A percentile compares a stretch with the other conserved stretches of the same genome.
phyloP scores from a whole-genome alignment of 768 basidiomycete genomes.

The Psilocybe azurescens region DNA sequence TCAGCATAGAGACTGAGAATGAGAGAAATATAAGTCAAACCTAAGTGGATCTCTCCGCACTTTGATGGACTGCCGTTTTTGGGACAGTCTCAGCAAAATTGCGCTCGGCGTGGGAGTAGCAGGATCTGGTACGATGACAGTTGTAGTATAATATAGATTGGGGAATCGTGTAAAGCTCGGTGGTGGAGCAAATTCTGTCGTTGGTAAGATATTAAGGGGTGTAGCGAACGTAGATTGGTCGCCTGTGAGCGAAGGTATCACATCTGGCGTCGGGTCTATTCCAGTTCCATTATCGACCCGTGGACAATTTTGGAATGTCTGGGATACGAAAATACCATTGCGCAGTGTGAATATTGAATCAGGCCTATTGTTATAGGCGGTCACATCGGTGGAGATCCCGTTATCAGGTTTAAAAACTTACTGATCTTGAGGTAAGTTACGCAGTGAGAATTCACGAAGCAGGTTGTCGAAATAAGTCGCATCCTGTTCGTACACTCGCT shows the following conservation, averaged over 20 bases:
- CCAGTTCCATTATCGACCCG: background rate
- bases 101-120: conserved; percentile 4
- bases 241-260: background rate
- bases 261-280: background rate
- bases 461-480: conserved; percentile 9
- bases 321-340: conserved; percentile 16
- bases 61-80: background rate
- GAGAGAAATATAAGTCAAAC: too few species aligned
- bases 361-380: background rate
- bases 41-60: too few species aligned
- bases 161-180: background rate
- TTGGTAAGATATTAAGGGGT: background rate
- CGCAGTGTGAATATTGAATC: conserved; percentile 12
- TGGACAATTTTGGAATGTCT: conserved; percentile 14
- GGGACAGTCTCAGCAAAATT: background rate
- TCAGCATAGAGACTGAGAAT: too few species aligned
- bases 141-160: conserved; percentile 19
- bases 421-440: conserved; percentile 11
- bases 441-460: conserved; percentile 11
- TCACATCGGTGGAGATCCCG: background rate
- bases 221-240: background rate
- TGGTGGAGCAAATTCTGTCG: background rate
- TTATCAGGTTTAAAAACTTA: background rate
- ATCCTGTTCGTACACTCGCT: conserved; percentile 7
- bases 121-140: conserved; percentile 13